Conservation (phyloP, 345 rosid species). For the Eucalyptus rudis region DNA sequence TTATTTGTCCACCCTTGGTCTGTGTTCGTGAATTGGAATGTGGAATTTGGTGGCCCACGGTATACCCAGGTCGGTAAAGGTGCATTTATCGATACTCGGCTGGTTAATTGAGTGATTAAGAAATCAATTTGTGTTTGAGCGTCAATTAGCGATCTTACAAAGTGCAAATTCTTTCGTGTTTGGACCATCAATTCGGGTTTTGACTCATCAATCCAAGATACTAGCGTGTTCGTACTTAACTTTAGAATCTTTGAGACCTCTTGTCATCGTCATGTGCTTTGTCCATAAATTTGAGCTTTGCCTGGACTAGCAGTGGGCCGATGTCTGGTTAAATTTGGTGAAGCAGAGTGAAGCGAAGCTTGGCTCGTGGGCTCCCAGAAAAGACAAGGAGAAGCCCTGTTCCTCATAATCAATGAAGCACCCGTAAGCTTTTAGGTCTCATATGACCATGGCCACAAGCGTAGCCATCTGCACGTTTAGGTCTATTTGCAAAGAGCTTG, state of each 20-base stretch:
- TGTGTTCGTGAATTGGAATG: background rate
- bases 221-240: no score
- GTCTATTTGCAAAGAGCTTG: background rate
- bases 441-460: background rate
- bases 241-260: background rate
- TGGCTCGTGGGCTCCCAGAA: background rate
- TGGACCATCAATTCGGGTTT: background rate
- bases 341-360: background rate
- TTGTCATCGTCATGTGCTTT: background rate
- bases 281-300: background rate
- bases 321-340: background rate
- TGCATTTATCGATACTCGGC: background rate
- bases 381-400: background rate
- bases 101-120: background rate
- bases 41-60: no score
- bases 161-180: background rate
- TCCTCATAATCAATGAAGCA: background rate
- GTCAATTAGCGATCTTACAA: background rate
- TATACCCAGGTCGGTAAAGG: background rate
- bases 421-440: background rate
- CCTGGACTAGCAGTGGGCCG: background rate
- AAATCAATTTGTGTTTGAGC: background rate
- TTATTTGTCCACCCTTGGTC: background rate
- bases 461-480: background rate
- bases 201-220: background rate